Base-by-base conservation (phyloP, 768 basidiomycete species). In the Podaxis rugospora region DNA sequence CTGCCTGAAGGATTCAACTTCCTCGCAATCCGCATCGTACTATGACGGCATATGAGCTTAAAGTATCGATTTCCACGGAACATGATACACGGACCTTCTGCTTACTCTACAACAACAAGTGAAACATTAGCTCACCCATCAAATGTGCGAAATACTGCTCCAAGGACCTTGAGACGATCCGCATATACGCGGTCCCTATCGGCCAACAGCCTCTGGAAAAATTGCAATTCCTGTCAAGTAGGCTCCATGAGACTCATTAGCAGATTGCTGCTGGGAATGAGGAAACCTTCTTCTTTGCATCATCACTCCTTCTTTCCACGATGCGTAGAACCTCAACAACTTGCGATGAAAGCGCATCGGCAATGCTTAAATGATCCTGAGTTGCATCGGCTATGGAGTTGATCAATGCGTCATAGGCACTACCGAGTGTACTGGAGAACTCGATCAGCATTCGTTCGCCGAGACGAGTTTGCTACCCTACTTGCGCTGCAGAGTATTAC, bases 1-100 rank as follows among this genome's bases (percentile, higher is more conserved):
- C 77, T 91, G 89, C 52, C 89, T 86, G 66, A 84, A 81, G 21
- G 78, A 71, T 66, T 90, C 89, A 21, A 89, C 83, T 70, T 92
- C 90, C 14, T 68, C 67, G 69, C 92, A 93, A 65, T 91, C 86
- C 28, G 86, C 87, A 65, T 93, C 88, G 67, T 93, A 93, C 92
- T 93, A 63, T 23, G 25, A 49, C 28, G 28, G 46, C 68, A 61
- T 73, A 75, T 57, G 60, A 69, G 70, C 71, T 53, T 57, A 36
- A 46, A 35, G 6, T 21, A 3, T 23, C 59, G 37, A 57, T 44
- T 40, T 28, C 35, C 49, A 14, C 37, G 51, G 18, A 36, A 36
- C 36, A 50, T 46, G 42, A 59, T 14, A 32, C 21, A 47, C 67
- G 32, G 59, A 86, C 87, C 80, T 87, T 88, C 68, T 84, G 82